Evolutionary conservation across 1,284 basidiomycete species (phyloP), one percentile per base, ranked within the genome.

Genomic region (Puccinia sorghi): DNA sequence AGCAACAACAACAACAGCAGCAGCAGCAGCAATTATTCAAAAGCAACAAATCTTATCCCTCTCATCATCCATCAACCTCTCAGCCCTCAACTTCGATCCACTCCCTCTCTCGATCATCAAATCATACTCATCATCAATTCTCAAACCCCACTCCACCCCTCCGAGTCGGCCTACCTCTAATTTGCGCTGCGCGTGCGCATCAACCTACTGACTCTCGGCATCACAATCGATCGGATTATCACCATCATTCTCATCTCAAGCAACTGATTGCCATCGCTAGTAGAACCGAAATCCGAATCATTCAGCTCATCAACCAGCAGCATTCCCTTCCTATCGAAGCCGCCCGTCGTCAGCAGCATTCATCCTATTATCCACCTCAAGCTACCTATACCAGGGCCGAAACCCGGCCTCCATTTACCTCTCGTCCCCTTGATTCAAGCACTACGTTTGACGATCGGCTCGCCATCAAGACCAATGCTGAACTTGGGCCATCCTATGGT

Each of bases 401-500:
- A 50, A 48, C 46, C 4, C 63, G 48, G 27, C 48, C 59, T 39
- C 39, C 63, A 12, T 32, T 39, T 39, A 46, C 59, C 25, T 37
- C n/a, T 41, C 50, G 61, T 37, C 66, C 72, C n/a, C 13, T 54
- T 32, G 61, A 52, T 15, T 64, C 56, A 41, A 63, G 57, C n/a
- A 74, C 63, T 20, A 57, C 61, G 5, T 64, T 75, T 20, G 46
- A 75, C 13, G 72, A 75, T 54, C 32, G 39, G 6, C 52, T 75
- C 27, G 48, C 59, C 48, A 54, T 75, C 48, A 75, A 75, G 37
- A 50, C 61, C 48, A 75, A 75, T 66, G 27, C 61, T 54, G 61
- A 66, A 66, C 52, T 75, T 41, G 72, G 72, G 17, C 61, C 72
- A 37, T 66, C 59, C 52, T 75, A 75, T 54, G 72, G 72, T 15